Percentiles rank a stretch among this genome's conserved stretches.
Evolutionary conservation across 225 moss, liverwort and hornwort species (phyloP).

Genomic region (Marchantia paleacea): DNA sequence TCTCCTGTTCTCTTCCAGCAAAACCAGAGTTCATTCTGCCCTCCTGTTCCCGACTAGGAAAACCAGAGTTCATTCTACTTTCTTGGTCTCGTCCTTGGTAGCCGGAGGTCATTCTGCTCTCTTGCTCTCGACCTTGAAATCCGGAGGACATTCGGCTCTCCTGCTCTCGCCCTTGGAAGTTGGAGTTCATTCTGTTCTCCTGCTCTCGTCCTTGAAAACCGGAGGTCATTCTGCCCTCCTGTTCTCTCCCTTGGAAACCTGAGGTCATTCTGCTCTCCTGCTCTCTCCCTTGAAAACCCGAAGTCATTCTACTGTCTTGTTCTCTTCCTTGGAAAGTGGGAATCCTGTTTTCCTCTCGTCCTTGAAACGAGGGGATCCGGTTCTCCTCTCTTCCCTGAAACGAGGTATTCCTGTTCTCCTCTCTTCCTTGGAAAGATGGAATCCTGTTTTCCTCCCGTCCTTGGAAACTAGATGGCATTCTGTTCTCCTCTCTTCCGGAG

Average conservation of each 20-base stretch:
- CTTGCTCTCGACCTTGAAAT: slow-evolving; percentile 54
- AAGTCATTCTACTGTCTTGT: slow-evolving; percentile 4
- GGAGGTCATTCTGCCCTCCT: slow-evolving; percentile 48
- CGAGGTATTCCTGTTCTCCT: slow-evolving; percentile 14
- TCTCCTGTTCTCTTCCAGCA: slow-evolving; percentile 47
- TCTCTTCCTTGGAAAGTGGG: slow-evolving; percentile 13
- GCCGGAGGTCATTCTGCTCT: slow-evolving; percentile 52
- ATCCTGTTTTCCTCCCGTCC: slow-evolving; percentile 26
- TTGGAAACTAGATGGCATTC: slow-evolving; percentile 15
- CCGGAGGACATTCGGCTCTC: slow-evolving; percentile 56
- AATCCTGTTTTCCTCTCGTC: slow-evolving; percentile 17
- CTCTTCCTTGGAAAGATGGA: slow-evolving; percentile 29
- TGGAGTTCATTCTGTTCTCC: slow-evolving; percentile 50
- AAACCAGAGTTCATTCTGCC: slow-evolving; percentile 47
- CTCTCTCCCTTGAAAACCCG: slow-evolving; percentile 17
- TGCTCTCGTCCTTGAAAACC: slow-evolving; percentile 62
- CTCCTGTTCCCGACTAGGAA: slow-evolving; percentile 67
- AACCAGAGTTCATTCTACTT: slow-evolving; percentile 51
- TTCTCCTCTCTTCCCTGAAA: slow-evolving; percentile 19
- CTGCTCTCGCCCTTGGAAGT: slow-evolving; percentile 63
- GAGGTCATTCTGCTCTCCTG: slow-evolving; percentile 53
- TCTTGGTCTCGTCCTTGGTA: slow-evolving; percentile 77
- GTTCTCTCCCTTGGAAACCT: slow-evolving; percentile 63
- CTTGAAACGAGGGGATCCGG: slow-evolving; percentile 12
- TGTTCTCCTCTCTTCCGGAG: slow-evolving; percentile 25